Percentiles rank a stretch among this genome's conserved stretches.
These are phyloP conservation scores for Lolium perenne DNA, from an alignment of 176 grass and related monocot species.

Conservation along the genomic window DNA sequence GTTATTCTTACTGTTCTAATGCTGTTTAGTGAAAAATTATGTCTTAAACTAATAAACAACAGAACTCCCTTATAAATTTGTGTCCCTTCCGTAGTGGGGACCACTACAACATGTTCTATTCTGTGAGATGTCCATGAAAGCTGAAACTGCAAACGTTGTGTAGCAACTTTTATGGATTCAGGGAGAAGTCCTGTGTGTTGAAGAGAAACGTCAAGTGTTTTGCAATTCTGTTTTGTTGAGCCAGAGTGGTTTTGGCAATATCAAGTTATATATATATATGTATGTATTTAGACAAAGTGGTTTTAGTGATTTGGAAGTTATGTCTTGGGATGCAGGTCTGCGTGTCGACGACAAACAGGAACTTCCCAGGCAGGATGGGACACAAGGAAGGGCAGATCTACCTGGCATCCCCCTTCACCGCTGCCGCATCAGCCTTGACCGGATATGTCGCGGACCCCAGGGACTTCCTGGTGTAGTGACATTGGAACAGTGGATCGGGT, in stretches of 20 bases:
- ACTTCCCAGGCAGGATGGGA: constrained; percentile 96
- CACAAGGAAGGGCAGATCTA: constrained; percentile 98
- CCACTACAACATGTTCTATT: no score
- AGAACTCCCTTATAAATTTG: neutral
- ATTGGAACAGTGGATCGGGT: neutral
- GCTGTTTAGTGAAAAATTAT: neutral
- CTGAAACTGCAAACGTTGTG: neutral
- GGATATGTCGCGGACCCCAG: constrained; percentile 92
- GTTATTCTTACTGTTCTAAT: neutral
- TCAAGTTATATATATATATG: neutral
- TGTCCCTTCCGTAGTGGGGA: neutral
- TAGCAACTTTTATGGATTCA: neutral
- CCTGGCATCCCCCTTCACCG: constrained; percentile 85
- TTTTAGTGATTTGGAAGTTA: constrained; percentile 14
- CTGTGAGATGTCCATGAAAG: neutral
- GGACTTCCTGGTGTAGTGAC: constrained; percentile 61
- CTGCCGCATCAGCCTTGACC: constrained; percentile 73
- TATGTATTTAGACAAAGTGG: neutral
- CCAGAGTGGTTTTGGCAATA: neutral
- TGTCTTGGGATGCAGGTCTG: constrained; percentile 65
- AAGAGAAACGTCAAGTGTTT: neutral
- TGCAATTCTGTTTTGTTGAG: neutral
- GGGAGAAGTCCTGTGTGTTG: neutral
- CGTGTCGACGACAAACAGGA: constrained; percentile 93
- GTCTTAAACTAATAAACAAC: neutral